A percentile compares a stretch with the other conserved stretches of the same genome.
Conservation (phyloP, 192 early-diverging fungal genomes). For the Allomyces macrogynus region DNA sequence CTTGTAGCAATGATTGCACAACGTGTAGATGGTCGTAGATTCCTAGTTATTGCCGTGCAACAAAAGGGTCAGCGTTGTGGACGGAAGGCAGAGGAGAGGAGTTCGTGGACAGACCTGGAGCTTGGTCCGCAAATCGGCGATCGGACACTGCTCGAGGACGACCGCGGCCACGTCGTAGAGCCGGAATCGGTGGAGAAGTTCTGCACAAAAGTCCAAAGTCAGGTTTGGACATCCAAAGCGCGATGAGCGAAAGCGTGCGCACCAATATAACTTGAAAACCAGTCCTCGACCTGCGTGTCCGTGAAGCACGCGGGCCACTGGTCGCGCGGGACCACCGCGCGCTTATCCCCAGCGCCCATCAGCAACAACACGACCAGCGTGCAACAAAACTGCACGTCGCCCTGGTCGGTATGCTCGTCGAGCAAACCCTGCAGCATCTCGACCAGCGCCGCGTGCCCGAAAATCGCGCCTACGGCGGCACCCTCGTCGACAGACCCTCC, state of each 20-base stretch:
- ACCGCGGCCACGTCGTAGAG: slow-evolving; percentile 43
- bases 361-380: slow-evolving; percentile 3
- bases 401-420: slow-evolving; percentile 52
- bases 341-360: slow-evolving; percentile 35
- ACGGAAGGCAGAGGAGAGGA: neutral
- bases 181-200: slow-evolving; percentile 48
- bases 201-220: slow-evolving; percentile 9
- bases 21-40: slow-evolving; percentile 49
- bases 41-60: slow-evolving; percentile 20
- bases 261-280: slow-evolving; percentile 53
- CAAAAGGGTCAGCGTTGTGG: too few relatives aligned
- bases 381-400: slow-evolving; percentile 6
- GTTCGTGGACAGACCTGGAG: slow-evolving; percentile 23
- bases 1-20: slow-evolving; percentile 46
- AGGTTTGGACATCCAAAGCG: too few relatives aligned
- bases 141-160: slow-evolving; percentile 29
- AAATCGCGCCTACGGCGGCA: neutral
- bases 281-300: slow-evolving; percentile 31
- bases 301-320: slow-evolving; percentile 29
- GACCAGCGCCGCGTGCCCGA: slow-evolving; percentile 19
- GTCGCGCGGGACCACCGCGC: slow-evolving; percentile 55
- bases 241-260: neutral
- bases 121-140: slow-evolving; percentile 16
- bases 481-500: too few relatives aligned
- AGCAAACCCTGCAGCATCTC: slow-evolving; percentile 33